Conservation (phyloP, 2,329 filamentous ascomycete species). For the Penicillium palitans region DNA sequence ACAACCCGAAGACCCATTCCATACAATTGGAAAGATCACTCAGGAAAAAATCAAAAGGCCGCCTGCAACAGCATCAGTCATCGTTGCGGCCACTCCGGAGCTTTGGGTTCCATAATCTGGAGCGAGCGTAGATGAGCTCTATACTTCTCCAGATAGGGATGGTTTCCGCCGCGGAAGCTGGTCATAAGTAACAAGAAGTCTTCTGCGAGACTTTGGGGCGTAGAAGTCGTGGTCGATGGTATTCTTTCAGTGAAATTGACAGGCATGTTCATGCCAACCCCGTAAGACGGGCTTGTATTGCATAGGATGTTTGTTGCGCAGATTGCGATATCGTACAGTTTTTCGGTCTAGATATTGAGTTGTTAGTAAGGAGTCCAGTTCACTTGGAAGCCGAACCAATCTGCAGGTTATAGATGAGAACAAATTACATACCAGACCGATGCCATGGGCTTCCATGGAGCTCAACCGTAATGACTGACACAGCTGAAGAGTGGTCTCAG, state of each 20-base stretch:
- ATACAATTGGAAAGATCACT: background rate
- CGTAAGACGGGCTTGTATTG: slow-evolving; percentile 27
- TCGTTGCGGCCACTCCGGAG: slow-evolving; percentile 22
- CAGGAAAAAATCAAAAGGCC: background rate
- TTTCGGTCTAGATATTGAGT: slow-evolving; percentile 34
- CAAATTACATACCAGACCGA: slow-evolving; percentile 36
- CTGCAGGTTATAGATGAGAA: background rate
- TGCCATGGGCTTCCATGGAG: slow-evolving; percentile 47
- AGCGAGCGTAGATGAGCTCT: slow-evolving; percentile 30
- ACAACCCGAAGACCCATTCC: background rate
- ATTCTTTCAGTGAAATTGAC: slow-evolving; percentile 18
- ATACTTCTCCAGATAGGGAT: slow-evolving; percentile 38
- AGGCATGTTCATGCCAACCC: slow-evolving; percentile 11
- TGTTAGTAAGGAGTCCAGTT: background rate
- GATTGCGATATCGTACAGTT: slow-evolving; percentile 42
- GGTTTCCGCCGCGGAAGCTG: slow-evolving; percentile 39
- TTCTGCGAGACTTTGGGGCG: slow-evolving; percentile 28
- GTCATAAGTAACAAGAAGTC: slow-evolving; percentile 35
- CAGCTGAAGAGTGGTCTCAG: slow-evolving; percentile 36
- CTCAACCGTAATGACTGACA: slow-evolving; percentile 36
- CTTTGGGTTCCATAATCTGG: slow-evolving; percentile 19
- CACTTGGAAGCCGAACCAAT: background rate
- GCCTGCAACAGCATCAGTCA: background rate
- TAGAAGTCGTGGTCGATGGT: slow-evolving; percentile 13
- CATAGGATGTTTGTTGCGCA: slow-evolving; percentile 34